Evolutionary conservation across 192 early-diverging fungal species (phyloP), one percentile per base, ranked within the genome.

Genomic region (Borealophlyctis nickersoniae): DNA sequence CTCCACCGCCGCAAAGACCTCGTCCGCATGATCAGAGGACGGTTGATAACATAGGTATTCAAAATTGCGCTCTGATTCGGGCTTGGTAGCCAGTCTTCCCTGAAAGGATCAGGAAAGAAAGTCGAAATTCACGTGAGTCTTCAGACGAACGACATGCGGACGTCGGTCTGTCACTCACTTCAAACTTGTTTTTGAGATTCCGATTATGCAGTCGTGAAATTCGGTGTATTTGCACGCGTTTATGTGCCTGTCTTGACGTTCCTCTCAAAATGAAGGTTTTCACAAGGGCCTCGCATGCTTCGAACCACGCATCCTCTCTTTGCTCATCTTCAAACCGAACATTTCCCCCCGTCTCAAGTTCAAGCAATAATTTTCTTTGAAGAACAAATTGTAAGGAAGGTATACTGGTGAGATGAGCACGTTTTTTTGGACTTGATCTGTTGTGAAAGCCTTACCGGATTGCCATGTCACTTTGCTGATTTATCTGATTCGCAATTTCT

Each of bases 261-360:
- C 65, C 66, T 30, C 74, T 49, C 14, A 62, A 54, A 13, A 83
- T 70, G 51, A 78, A 68, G 27, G 61, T 69, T 36, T 80, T 80
- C 13, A 83, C 71, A 24, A 76, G 67, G 0, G 52, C 63, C 56
- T 80, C 78, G 62, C 81, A 83, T 24, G 62, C 56, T 13, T 49
- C 70, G 27, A 83, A 73, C 76, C 78, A 80, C 0, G 60, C 45
- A 36, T 79, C 77, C 29, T 75, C 77, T n/a, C 63, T 19, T 29
- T 85, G 71, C 34, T 75, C 78, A 55, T 82, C 78, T 67, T 86
- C 84, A 71, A 86, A 79, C 3, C 84, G 74, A 22, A 86, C 78
- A 57, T 86, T 86, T 22, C 84, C 84, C 9, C 84, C 84, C 1
- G 84, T 85, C 64, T 82, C 82, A 11, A 86, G 71, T 64, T 86